phyloP scores from a whole-genome alignment of 441 rosid species.

The Gossypium gossypioides region DNA sequence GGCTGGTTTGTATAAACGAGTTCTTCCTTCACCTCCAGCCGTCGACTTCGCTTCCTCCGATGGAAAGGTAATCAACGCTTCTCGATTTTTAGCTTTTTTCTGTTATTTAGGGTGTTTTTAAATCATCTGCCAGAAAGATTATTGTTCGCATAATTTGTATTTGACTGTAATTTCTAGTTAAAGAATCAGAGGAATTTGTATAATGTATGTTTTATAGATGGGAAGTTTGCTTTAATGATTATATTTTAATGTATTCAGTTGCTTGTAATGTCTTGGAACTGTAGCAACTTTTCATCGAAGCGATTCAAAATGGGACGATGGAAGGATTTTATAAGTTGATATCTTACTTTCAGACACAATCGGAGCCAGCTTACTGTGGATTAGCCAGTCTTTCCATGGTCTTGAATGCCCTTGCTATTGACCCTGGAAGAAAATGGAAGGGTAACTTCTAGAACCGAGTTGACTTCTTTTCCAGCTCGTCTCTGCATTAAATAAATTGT shows the following conservation, averaged over 20 bases:
- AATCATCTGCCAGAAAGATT: background rate
- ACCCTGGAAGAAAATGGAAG: slow-evolving; percentile 57
- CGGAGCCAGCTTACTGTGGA: slow-evolving; percentile 70
- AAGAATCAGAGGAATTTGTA: background rate
- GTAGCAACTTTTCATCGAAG: slow-evolving; percentile 68
- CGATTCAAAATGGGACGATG: slow-evolving; percentile 67
- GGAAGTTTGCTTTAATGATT: background rate
- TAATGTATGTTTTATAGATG: too few species aligned
- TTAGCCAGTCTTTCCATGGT: slow-evolving; percentile 67
- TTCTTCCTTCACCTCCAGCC: slow-evolving; percentile 80
- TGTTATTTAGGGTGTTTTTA: background rate
- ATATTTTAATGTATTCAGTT: background rate
- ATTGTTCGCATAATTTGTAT: background rate
- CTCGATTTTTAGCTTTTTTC: background rate
- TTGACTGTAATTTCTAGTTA: background rate
- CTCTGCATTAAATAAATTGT: background rate
- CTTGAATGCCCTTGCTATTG: slow-evolving; percentile 58
- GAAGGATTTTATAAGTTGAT: slow-evolving; percentile 58
- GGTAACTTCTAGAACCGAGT: slow-evolving; percentile 23
- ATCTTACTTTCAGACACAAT: slow-evolving; percentile 59
- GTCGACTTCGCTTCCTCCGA: slow-evolving; percentile 75
- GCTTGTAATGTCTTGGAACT: slow-evolving; percentile 10
- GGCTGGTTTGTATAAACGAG: slow-evolving; percentile 69
- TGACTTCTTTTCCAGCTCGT: background rate
- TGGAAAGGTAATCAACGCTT: slow-evolving; percentile 51